phyloP scores from a whole-genome alignment of 108 stramenopile genomes.

The Cyclotella atomus region DNA sequence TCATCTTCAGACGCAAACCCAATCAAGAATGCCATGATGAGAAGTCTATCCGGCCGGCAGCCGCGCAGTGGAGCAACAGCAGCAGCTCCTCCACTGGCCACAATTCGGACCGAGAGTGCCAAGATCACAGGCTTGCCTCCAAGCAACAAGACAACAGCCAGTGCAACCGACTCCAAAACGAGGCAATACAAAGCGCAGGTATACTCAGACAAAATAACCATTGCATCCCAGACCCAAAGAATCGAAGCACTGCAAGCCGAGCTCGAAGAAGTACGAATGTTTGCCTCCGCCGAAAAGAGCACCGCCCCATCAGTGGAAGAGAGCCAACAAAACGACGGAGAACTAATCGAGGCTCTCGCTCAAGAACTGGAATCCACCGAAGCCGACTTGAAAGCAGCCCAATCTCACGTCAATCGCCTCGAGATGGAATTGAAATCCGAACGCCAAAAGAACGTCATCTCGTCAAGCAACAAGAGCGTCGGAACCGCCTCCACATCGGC shows the following conservation, averaged over 20 bases:
- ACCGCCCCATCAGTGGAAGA: background rate
- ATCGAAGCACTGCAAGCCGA: slow-evolving; percentile 31
- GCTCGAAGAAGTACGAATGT: slow-evolving; percentile 28
- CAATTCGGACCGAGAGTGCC: too few species aligned
- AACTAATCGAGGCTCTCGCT: slow-evolving; percentile 37
- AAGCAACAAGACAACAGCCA: too few species aligned
- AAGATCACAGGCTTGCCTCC: too few species aligned
- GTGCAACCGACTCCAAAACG: slow-evolving; percentile 17
- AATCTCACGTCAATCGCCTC: background rate
- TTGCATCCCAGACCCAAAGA: slow-evolving; percentile 31
- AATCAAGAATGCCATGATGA: background rate
- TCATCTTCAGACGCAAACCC: background rate
- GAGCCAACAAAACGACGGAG: slow-evolving; percentile 7
- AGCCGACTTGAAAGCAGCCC: slow-evolving; percentile 8
- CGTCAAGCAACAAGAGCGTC: too few species aligned
- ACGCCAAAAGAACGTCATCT: too few species aligned
- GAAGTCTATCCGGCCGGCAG: too few species aligned
- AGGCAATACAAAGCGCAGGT: slow-evolving; percentile 39
- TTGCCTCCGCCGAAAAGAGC: background rate
- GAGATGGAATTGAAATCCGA: slow-evolving; percentile 1
- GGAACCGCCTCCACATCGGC: background rate
- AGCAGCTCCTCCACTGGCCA: too few species aligned
- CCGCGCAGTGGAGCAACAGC: too few species aligned
- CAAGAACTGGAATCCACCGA: slow-evolving; percentile 26
- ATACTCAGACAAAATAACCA: slow-evolving; percentile 35